These are phyloP conservation scores for Hymenoscyphus fraxineus DNA, from an alignment of 2,329 filamentous ascomycete species.

Conservation along the genomic window DNA sequence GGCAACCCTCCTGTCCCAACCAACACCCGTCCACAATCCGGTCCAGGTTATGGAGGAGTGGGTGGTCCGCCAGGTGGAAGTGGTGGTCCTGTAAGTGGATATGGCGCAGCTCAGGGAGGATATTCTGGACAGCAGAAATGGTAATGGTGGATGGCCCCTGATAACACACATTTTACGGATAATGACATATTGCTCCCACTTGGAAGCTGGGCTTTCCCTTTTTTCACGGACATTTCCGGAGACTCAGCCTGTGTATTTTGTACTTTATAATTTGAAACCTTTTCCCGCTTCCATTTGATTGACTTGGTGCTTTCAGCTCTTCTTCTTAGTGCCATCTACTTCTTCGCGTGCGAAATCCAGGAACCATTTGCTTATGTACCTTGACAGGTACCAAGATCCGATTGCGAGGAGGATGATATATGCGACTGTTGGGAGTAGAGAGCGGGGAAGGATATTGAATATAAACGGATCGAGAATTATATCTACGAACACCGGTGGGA, in stretches of 20 bases:
- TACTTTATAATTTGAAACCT: constrained; percentile 15
- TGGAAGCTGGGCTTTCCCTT: constrained; percentile 9
- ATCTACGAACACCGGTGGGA: constrained; percentile 73
- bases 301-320: constrained; percentile 7
- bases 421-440: constrained; percentile 65
- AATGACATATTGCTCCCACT: constrained; percentile 4
- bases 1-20: constrained; percentile 16
- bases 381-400: constrained; percentile 32
- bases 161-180: constrained; percentile 2
- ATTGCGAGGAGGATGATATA: constrained; percentile 63
- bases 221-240: constrained; percentile 20
- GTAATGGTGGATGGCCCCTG: constrained; percentile 11
- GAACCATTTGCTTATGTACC: constrained; percentile 28
- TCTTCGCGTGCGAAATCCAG: constrained; percentile 12
- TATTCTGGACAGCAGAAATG: constrained; percentile 15
- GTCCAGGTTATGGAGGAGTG: constrained; percentile 15
- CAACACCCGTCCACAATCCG: neutral
- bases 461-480: constrained; percentile 83
- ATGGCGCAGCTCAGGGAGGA: constrained; percentile 15
- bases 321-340: constrained; percentile 20
- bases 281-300: neutral
- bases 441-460: constrained; percentile 73
- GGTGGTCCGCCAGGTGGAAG: constrained; percentile 11
- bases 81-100: neutral
- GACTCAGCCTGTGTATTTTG: constrained; percentile 16